Evolutionary conservation across 352 stramenopile genomes (phyloP).

Genomic region (Phytophthora foliorum): DNA sequence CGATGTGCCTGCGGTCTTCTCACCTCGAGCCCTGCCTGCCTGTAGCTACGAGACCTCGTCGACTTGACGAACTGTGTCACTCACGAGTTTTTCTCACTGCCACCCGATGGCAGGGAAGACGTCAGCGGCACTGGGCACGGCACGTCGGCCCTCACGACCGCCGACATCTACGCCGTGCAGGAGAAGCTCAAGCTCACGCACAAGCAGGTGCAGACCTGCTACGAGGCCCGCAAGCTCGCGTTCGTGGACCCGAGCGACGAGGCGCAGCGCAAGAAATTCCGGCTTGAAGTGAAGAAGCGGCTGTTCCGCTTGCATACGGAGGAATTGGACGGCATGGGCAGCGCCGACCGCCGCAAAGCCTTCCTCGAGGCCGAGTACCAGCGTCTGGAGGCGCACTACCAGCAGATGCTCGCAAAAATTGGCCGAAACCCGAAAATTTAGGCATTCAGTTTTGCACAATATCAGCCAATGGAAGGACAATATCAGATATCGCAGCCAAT

Average conservation of each 20-base stretch:
- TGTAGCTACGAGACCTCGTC: constrained; percentile 78
- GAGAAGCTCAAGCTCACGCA: constrained; percentile 83
- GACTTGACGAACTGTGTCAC: constrained; percentile 71
- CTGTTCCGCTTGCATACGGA: constrained; percentile 75
- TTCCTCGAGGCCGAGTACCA: constrained; percentile 80
- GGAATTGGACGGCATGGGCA: constrained; percentile 80
- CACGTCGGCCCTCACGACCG: constrained; percentile 49
- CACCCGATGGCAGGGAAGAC: constrained; percentile 35
- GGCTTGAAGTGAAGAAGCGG: constrained; percentile 86
- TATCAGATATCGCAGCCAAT: constrained; percentile 14
- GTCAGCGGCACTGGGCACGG: constrained; percentile 39
- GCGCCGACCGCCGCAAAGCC: constrained; percentile 73
- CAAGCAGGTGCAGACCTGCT: constrained; percentile 83
- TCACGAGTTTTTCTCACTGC: constrained; percentile 68
- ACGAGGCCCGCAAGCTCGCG: constrained; percentile 76
- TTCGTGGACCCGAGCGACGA: constrained; percentile 66
- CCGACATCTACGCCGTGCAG: constrained; percentile 74
- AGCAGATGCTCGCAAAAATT: constrained; percentile 52
- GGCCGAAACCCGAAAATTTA: constrained; percentile 2
- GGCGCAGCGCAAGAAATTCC: constrained; percentile 67
- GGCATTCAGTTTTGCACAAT: constrained; percentile 1
- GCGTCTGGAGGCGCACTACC: constrained; percentile 61
- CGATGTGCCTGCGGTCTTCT: constrained; percentile 4
- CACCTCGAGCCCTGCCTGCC: background rate
- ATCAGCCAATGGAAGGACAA: constrained; percentile 10